phyloP scores from a whole-genome alignment of 352 stramenopile species.

The Phytophthora cactorum region DNA sequence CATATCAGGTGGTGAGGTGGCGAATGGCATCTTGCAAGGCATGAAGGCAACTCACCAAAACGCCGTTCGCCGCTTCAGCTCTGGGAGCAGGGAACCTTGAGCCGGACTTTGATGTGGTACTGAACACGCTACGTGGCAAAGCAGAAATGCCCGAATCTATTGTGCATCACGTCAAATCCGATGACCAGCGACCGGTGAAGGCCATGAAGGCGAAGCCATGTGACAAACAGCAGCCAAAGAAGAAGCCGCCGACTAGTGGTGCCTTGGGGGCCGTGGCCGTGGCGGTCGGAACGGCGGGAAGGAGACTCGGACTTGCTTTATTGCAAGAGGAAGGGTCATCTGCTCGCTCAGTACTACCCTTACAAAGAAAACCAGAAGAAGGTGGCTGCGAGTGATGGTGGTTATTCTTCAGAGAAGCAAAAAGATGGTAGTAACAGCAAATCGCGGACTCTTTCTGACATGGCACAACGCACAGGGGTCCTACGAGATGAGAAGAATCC shows the following conservation, averaged over 20 bases:
- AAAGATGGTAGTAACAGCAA: too few relatives aligned
- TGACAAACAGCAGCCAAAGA: background rate
- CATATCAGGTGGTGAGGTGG: background rate
- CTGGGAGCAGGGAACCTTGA: background rate
- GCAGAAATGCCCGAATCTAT: background rate
- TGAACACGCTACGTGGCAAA: conserved; percentile 2
- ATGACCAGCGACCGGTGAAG: background rate
- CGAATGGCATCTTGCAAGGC: conserved; percentile 4
- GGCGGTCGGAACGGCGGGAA: background rate
- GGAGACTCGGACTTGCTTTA: background rate
- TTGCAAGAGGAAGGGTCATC: background rate
- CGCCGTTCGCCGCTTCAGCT: conserved; percentile 2
- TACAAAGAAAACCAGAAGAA: conserved; percentile 1
- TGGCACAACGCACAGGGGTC: too few relatives aligned
- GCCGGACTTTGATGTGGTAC: background rate
- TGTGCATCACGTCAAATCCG: background rate
- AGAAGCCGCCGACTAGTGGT: background rate
- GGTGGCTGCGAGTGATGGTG: background rate
- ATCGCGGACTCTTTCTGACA: too few relatives aligned
- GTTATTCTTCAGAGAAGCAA: too few relatives aligned
- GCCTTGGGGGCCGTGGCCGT: too few relatives aligned
- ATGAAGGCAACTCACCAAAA: background rate
- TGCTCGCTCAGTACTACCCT: background rate
- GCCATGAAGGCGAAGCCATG: background rate
- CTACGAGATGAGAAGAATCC: too few relatives aligned